Conservation (phyloP, 2,329 filamentous ascomycete genomes). For the Penicillium sclerotiorum region DNA sequence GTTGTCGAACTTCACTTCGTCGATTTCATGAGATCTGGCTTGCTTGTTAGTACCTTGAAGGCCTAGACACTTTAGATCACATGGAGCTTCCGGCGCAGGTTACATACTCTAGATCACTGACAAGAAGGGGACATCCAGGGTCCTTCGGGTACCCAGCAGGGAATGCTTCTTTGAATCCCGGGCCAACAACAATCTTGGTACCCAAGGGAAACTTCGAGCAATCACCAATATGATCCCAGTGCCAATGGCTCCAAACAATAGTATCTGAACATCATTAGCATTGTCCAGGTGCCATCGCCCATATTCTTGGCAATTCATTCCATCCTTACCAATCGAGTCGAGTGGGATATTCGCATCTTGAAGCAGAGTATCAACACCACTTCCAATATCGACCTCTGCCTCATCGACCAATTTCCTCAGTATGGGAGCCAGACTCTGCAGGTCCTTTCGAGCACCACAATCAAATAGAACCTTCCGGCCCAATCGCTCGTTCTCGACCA, state of each 20-base stretch:
- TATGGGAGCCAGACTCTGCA: constrained; percentile 25
- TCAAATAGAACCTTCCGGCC: constrained; percentile 29
- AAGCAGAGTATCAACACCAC: constrained; percentile 25
- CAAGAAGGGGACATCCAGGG: too few relatives aligned
- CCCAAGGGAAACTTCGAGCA: constrained; percentile 29
- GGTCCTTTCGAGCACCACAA: constrained; percentile 27
- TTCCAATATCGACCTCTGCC: constrained; percentile 16
- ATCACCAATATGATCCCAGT: constrained; percentile 34
- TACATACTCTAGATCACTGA: too few relatives aligned
- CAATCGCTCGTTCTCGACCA: constrained; percentile 25
- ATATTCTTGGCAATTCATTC: not conserved
- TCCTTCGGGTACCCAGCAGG: too few relatives aligned
- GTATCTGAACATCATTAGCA: not conserved
- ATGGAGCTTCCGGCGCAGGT: too few relatives aligned
- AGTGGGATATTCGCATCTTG: constrained; percentile 17
- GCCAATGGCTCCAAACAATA: constrained; percentile 26
- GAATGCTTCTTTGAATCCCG: too few relatives aligned
- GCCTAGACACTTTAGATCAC: too few relatives aligned
- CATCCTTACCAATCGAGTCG: constrained; percentile 3
- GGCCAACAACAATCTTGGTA: too few relatives aligned
- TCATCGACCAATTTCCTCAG: constrained; percentile 9
- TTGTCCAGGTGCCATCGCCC: not conserved
- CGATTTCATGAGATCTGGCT: too few relatives aligned
- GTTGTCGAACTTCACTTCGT: constrained; percentile 25
- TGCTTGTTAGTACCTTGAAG: too few relatives aligned